Evolutionary conservation across 257 asterid species (phyloP), one percentile per base, ranked within the genome.

Genomic region (Parsonsia alboflavescens): DNA sequence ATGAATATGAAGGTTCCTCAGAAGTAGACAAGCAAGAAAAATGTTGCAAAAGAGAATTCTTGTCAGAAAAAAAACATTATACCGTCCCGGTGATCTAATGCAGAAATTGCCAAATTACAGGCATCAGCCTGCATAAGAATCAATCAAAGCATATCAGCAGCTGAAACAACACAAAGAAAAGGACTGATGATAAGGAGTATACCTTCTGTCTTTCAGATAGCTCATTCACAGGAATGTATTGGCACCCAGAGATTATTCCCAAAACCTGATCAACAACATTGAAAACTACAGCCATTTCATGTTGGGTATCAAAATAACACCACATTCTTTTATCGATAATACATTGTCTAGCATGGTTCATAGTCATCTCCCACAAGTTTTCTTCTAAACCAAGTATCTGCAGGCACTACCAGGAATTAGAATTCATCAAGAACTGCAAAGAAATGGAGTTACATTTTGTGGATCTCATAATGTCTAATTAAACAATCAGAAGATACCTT

Each of bases 131-230:
- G 68, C 48, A 72, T 36, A 39, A 72, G 26, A 71, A 71, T n/a
- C 50, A 42, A 68, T 6, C 33, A 46, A 7, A 15, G 1, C 39
- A 4, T 21, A 66, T 68, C 28, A 45, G 11, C 28, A 2, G 53
- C 0, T 36, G 30, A 10, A 68, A 54, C 50, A 28, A n/a, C 22
- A 46, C 12, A 41, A n/a, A 19, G 9, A 10, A 52, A n/a, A n/a
- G 9, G 36, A 17, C 3, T 7, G 67, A 56, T 45, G 1, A 15
- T 67, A 46, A 70, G 77, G 24, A 58, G 22, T 10, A 12, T 59
- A 69, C 77, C 77, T 73, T 73, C 11, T 59, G 58, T 13, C 10
- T 15, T 39, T 73, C 70, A 62, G 77, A 73, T 15, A 73, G 58
- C 69, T 58, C 28, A 49, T 61, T 69, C 2, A 58, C 8, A 9